phyloP scores from a whole-genome alignment of 306 rosid species.

The Medicago truncatula region MtrunA17r5.0-ANR NC_053045.1:29996501-29997000 shows the following conservation, averaged over 20 bases:
- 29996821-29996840: conserved; percentile 90
- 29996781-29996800: conserved; percentile 97
- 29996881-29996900: conserved; percentile 33
- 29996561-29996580: conserved; percentile 75
- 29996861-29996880: conserved; percentile 72
- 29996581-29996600: conserved; percentile 73
- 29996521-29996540: conserved; percentile 20
- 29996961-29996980: conserved; percentile 53
- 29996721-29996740: conserved; percentile 70
- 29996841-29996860: conserved; percentile 81
- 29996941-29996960: conserved; percentile 30
- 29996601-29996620: conserved; percentile 78
- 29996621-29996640: conserved; percentile 92
- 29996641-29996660: conserved; percentile 93
- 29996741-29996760: conserved; percentile 71
- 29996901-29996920: conserved; percentile 27
- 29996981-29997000: conserved; percentile 98
- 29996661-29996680: conserved; percentile 97
- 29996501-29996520: not conserved
- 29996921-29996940: conserved; percentile 33
- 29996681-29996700: conserved; percentile 66
- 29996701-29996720: conserved; percentile 74
- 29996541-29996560: too few relatives aligned
- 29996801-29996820: conserved; percentile 97
- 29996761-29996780: conserved; percentile 71